Base-by-base conservation (phyloP, 202 grass and related monocot genomes). In the Panicum hallii region DNA sequence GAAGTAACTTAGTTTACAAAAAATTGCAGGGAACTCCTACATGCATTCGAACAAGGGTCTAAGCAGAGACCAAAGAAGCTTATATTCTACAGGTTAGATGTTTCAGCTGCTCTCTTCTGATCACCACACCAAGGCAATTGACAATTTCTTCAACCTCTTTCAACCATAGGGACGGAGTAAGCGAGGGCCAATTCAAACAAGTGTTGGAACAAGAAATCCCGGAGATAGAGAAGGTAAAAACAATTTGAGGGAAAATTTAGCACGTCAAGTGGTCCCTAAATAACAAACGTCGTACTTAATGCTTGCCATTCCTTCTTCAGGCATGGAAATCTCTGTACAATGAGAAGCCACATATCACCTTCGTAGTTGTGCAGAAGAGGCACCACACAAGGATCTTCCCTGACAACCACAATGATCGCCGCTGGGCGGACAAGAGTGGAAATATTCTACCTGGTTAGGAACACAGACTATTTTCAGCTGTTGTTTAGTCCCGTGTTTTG, bases 341-440 rank as follows among this genome's bases (percentile, higher is more conserved):
- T 10, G 78, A 86, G 36, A 85, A 92, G 55, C 89, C 93, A 41
- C 46, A 67, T 3, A 87, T 98, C 44, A 95, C 95, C 45, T 95
- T 98, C 75, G 85, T 98, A 75, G 83, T 95, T 48, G 93, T 98
- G 23, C 93, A 95, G 83, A 98, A 98, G 78, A 88, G 95, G 68
- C 91, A 98, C 42, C 93, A 98, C 56, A 95, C 93, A 22, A 86
- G 93, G 40, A 60, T 98, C 28, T 98, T 92, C 80, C 80, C 87
- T 19, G 55, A 58, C 45, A 69, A 68, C 40, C 40, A 22, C 42
- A 72, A 44, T 38, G 83, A 92, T 66, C 45, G 11, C 15, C 34
- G 57, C 36, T 84, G 42, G 53, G 22, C 15, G 5, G 90, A 95
- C 52, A 74, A 0, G 20, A 93, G 57, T 83, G 85, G 77, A 44